Evolutionary conservation across 1,284 basidiomycete species (phyloP).

Genomic region (Ceratobasidium sp.): DNA sequence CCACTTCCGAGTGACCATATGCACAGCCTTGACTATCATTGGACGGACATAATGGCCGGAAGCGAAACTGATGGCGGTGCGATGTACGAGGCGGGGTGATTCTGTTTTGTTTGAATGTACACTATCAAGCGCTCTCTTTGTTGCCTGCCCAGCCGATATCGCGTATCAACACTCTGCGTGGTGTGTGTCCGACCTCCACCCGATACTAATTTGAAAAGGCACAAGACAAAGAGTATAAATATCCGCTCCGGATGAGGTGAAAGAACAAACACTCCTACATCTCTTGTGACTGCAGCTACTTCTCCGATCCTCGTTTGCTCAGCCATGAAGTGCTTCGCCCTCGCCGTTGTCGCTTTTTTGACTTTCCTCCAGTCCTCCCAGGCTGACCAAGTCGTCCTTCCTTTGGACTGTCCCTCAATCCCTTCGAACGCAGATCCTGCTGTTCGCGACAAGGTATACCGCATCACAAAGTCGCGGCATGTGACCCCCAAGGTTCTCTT

Average conservation of each 20-base stretch:
- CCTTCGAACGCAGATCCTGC: slow-evolving; percentile 35
- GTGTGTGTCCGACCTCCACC: background rate
- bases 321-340: slow-evolving; percentile 28
- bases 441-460: slow-evolving; percentile 38
- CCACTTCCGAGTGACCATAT: background rate
- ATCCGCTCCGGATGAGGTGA: background rate
- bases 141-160: slow-evolving; percentile 1
- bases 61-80: background rate
- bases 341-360: slow-evolving; percentile 12
- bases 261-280: background rate
- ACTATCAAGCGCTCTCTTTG: background rate
- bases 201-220: background rate
- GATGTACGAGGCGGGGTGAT: background rate
- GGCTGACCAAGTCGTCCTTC: slow-evolving; percentile 17
- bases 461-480: slow-evolving; percentile 17
- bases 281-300: background rate
- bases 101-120: slow-evolving; percentile 22
- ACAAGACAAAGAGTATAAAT: slow-evolving; percentile 21
- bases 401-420: slow-evolving; percentile 16
- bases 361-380: slow-evolving; percentile 23
- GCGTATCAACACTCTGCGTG: slow-evolving; percentile 37
- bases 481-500: slow-evolving; percentile 41
- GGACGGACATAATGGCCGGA: background rate
- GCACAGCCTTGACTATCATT: background rate
- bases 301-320: background rate